Evolutionary conservation across 495 filamentous ascomycete genomes (phyloP).

Genomic region (Penicillium odoratum): DNA sequence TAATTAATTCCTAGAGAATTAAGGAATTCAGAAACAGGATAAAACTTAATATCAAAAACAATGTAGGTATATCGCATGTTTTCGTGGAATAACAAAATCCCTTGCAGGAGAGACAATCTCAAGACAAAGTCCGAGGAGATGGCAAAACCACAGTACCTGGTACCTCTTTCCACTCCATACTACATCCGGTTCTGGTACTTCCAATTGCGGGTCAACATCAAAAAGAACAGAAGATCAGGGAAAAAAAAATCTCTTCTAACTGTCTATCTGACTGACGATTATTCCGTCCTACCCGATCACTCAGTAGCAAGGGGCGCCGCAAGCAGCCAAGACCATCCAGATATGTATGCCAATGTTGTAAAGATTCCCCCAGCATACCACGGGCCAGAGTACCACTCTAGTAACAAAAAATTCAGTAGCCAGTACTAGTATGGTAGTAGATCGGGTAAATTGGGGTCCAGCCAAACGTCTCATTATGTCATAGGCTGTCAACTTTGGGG

Average conservation of each 20-base stretch:
- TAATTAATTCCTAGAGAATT: neutral
- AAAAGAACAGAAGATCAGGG: neutral
- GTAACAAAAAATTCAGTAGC: neutral
- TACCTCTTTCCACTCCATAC: constrained; percentile 4
- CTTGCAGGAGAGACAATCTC: constrained; percentile 27
- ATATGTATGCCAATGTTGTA: constrained; percentile 20
- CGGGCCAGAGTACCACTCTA: constrained; percentile 1
- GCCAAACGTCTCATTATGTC: constrained; percentile 23
- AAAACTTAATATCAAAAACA: neutral
- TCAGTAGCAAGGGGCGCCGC: constrained; percentile 22
- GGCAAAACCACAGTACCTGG: neutral
- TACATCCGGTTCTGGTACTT: constrained; percentile 1
- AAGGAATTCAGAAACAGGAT: constrained; percentile 7
- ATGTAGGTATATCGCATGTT: neutral
- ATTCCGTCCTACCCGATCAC: constrained; percentile 6
- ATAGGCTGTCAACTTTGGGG: neutral
- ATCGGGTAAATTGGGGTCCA: constrained; percentile 5
- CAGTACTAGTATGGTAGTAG: neutral
- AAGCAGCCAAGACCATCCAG: constrained; percentile 19
- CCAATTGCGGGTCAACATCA: constrained; percentile 1
- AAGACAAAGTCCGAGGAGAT: constrained; percentile 17
- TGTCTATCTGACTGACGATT: neutral
- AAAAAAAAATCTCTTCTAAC: constrained; percentile 2
- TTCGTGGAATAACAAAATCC: constrained; percentile 12
- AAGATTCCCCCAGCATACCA: constrained; percentile 6